These are phyloP conservation scores for Tuber magnatum DNA, from an alignment of 495 filamentous ascomycete species.

Conservation along the genomic window DNA sequence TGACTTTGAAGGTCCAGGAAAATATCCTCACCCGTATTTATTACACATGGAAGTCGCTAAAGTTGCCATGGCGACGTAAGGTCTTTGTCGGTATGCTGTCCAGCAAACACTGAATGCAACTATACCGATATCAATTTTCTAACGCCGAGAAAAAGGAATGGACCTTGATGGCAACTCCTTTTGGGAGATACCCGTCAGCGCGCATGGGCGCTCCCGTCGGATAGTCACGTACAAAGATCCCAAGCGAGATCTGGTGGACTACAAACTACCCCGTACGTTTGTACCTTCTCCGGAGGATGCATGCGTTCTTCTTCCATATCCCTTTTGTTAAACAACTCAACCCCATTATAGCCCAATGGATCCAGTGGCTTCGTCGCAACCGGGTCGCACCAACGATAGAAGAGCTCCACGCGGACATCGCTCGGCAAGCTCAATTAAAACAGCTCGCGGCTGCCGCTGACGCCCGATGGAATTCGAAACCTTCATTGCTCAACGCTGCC, in stretches of 20 bases:
- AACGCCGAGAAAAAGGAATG: slow-evolving; percentile 51
- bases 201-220: slow-evolving; percentile 50
- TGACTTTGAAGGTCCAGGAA: slow-evolving; percentile 15
- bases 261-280: slow-evolving; percentile 24
- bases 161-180: slow-evolving; percentile 88
- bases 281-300: neutral
- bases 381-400: slow-evolving; percentile 62
- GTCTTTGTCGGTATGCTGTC: slow-evolving; percentile 61
- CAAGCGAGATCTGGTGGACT: slow-evolving; percentile 27
- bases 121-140: neutral
- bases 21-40: slow-evolving; percentile 45
- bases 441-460: slow-evolving; percentile 70
- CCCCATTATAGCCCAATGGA: slow-evolving; percentile 61
- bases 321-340: neutral
- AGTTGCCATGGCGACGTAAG: slow-evolving; percentile 76
- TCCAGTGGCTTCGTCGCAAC: slow-evolving; percentile 90
- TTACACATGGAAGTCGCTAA: slow-evolving; percentile 78
- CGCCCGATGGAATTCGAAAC: slow-evolving; percentile 75
- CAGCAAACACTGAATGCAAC: neutral
- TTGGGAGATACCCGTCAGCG: slow-evolving; percentile 76
- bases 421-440: slow-evolving; percentile 62
- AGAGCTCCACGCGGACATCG: slow-evolving; percentile 66
- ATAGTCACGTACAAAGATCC: slow-evolving; percentile 57
- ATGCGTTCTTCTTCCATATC: neutral
- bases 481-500: slow-evolving; percentile 43